Percentiles rank a stretch among this genome's conserved stretches.
Evolutionary conservation across 768 basidiomycete genomes (phyloP).

Genomic region (Mycena galopus): DNA sequence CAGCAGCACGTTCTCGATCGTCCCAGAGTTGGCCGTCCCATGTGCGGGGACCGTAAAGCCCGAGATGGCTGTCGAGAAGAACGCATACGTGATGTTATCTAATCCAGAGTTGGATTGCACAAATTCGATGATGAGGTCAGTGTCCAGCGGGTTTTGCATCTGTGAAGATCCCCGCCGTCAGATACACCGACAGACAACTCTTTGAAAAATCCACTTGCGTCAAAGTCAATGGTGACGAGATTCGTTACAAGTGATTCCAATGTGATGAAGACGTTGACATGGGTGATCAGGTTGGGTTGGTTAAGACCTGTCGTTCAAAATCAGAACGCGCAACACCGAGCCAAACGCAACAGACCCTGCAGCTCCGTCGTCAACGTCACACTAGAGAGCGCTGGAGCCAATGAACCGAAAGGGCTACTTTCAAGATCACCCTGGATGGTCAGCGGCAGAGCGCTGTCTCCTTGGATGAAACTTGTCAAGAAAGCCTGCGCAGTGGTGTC

Average conservation of each 20-base stretch:
- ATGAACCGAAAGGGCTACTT: slow-evolving; percentile 73
- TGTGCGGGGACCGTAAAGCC: slow-evolving; percentile 70
- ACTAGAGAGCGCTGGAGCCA: slow-evolving; percentile 67
- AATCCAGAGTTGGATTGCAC: slow-evolving; percentile 70
- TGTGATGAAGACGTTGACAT: slow-evolving; percentile 67
- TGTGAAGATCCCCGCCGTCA: slow-evolving; percentile 36
- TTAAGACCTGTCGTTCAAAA: slow-evolving; percentile 55
- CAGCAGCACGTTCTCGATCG: slow-evolving; percentile 68
- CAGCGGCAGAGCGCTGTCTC: slow-evolving; percentile 59
- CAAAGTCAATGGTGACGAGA: slow-evolving; percentile 67
- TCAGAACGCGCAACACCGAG: not conserved
- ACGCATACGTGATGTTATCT: slow-evolving; percentile 67
- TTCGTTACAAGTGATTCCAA: slow-evolving; percentile 63
- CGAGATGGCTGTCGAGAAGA: slow-evolving; percentile 67
- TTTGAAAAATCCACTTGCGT: slow-evolving; percentile 52
- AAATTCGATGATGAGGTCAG: slow-evolving; percentile 68
- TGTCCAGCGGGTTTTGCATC: slow-evolving; percentile 69
- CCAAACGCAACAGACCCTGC: slow-evolving; percentile 50
- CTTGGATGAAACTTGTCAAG: slow-evolving; percentile 71
- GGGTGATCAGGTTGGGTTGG: slow-evolving; percentile 68
- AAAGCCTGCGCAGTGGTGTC: slow-evolving; percentile 75
- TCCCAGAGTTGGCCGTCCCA: slow-evolving; percentile 72
- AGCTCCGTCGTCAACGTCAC: slow-evolving; percentile 65
- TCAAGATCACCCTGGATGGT: slow-evolving; percentile 69
- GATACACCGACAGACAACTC: slow-evolving; percentile 13